Evolutionary conservation across 441 rosid genomes (phyloP).

Genomic region (Arabidopsis lyrata): DNA sequence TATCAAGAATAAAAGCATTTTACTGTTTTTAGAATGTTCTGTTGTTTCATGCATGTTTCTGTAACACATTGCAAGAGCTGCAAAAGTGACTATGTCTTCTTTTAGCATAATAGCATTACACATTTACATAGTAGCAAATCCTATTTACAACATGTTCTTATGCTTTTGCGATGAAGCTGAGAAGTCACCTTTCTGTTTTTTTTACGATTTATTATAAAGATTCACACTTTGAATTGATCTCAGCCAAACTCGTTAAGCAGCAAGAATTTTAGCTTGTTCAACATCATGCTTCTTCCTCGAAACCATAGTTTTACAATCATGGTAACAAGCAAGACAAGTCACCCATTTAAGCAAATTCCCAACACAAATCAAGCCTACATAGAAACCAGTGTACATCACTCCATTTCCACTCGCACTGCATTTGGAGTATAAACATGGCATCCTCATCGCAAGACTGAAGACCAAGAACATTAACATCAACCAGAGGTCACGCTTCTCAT

Average conservation of each 20-base stretch:
- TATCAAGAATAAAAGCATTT: slow-evolving; percentile 35
- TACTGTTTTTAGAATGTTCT: slow-evolving; percentile 28
- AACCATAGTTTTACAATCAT: slow-evolving; percentile 48
- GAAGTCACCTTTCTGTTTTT: background rate
- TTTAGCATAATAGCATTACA: slow-evolving; percentile 33
- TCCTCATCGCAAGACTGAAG: slow-evolving; percentile 25
- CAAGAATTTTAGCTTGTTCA: slow-evolving; percentile 32
- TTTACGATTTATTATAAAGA: background rate
- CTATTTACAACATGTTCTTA: background rate
- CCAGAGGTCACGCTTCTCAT: slow-evolving; percentile 39
- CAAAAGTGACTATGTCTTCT: slow-evolving; percentile 15
- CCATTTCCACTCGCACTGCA: slow-evolving; percentile 30
- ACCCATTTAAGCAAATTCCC: slow-evolving; percentile 53
- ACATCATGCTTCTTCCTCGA: slow-evolving; percentile 47
- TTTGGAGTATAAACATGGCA: slow-evolving; percentile 36
- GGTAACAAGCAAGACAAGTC: slow-evolving; percentile 48
- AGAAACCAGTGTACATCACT: slow-evolving; percentile 22
- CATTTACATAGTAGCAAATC: slow-evolving; percentile 25
- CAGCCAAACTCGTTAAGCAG: slow-evolving; percentile 9
- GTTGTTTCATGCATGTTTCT: slow-evolving; percentile 39
- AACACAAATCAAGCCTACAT: slow-evolving; percentile 37
- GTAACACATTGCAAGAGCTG: slow-evolving; percentile 26
- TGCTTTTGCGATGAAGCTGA: background rate
- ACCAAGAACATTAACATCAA: slow-evolving; percentile 52
- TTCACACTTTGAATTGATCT: slow-evolving; percentile 4